Conservation (phyloP, 1,284 basidiomycete genomes). For the Ustilago bromivora region DNA sequence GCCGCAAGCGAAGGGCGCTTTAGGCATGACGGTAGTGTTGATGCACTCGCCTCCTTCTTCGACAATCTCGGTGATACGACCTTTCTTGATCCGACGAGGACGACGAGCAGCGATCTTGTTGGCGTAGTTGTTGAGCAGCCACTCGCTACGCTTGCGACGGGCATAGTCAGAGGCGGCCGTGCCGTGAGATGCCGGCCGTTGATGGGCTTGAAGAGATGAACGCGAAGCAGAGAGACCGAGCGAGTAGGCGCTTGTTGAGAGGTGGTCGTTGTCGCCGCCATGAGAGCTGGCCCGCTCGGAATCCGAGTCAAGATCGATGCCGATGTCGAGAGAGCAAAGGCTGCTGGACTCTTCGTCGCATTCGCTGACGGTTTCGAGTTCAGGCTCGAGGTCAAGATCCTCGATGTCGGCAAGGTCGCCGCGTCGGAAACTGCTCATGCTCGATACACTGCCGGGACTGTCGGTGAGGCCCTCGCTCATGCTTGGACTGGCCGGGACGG, state of each 20-base stretch:
- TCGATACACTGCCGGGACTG: conserved; percentile 62
- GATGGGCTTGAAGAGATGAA: conserved; percentile 18
- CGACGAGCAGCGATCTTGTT: conserved; percentile 51
- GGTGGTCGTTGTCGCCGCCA: conserved; percentile 39
- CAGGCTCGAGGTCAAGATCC: conserved; percentile 64
- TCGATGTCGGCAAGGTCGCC: conserved; percentile 67
- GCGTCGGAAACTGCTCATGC: conserved; percentile 57
- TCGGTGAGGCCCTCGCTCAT: conserved; percentile 55
- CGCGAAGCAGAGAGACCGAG: conserved; percentile 23
- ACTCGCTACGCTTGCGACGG: conserved; percentile 53
- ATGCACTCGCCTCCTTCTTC: conserved; percentile 59
- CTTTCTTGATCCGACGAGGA: conserved; percentile 54
- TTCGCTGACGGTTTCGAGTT: conserved; percentile 64
- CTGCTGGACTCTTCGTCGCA: conserved; percentile 61
- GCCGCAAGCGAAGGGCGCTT: conserved; percentile 20
- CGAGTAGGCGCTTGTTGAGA: conserved; percentile 16
- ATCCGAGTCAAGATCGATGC: conserved; percentile 51
- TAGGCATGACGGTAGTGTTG: conserved; percentile 54
- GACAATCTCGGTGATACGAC: conserved; percentile 62
- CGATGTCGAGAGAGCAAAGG: conserved; percentile 56
- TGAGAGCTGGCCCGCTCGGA: conserved; percentile 47
- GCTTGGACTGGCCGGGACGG: conserved; percentile 49
- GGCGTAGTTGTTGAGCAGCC: conserved; percentile 54
- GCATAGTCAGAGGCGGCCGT: conserved; percentile 51
- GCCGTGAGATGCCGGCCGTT: conserved; percentile 27